Evolutionary conservation across 257 asterid species (phyloP).

Genomic region (Eustoma russellianum): DNA sequence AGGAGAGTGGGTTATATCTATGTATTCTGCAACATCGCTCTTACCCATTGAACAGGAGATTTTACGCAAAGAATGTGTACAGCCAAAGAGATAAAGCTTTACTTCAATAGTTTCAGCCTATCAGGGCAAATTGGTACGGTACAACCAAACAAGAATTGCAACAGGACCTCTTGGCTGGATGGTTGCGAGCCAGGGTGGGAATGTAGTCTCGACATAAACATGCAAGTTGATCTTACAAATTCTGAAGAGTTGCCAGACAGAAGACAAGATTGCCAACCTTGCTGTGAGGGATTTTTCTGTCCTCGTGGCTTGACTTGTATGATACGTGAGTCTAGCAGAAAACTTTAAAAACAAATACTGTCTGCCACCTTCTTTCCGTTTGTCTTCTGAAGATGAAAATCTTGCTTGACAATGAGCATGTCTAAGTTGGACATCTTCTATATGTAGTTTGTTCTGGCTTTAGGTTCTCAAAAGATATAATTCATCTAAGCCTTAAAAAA

Average conservation of each 20-base stretch:
- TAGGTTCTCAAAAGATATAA: neutral
- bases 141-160: conserved; percentile 61
- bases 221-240: conserved; percentile 24
- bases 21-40: conserved; percentile 4
- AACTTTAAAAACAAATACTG: neutral
- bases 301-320: conserved; percentile 81
- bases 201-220: conserved; percentile 39
- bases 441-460: neutral
- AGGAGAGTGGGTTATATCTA: neutral
- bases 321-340: conserved; percentile 52
- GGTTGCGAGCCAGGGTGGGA: conserved; percentile 97
- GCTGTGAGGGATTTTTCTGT: conserved; percentile 83
- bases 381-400: neutral
- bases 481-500: no score
- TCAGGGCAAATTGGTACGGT: conserved; percentile 15
- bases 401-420: neutral
- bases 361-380: neutral
- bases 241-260: conserved; percentile 42
- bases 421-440: neutral
- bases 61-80: conserved; percentile 53
- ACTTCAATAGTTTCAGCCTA: conserved; percentile 32
- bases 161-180: conserved; percentile 46
- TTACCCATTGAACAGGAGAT: conserved; percentile 29
- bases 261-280: conserved; percentile 48
- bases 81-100: conserved; percentile 56